Evolutionary conservation across 768 basidiomycete species (phyloP), one percentile per base, ranked within the genome.

Genomic region (Gloeophyllum trabeum): DNA sequence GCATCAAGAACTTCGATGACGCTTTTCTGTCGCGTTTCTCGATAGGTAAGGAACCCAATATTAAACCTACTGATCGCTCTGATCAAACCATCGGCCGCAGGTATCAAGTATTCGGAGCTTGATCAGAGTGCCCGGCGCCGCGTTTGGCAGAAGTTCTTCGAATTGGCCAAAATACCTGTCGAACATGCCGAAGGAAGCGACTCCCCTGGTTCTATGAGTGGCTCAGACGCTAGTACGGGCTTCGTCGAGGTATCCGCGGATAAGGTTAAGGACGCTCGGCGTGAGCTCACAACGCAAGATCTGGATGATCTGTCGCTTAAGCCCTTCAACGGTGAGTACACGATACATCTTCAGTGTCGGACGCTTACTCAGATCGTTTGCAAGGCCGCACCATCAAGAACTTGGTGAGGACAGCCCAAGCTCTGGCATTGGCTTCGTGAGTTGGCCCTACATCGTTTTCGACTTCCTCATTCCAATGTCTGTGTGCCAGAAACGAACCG

Each of bases 1-100:
- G 58, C 25, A 47, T 62, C 40, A 70, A 73, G 45, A 64, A 73
- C 1, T 78, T 80, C 57, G 79, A 81, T 52, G 75, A 76, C 46
- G 79, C 79, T 5, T 81, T 79, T 69, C 67, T 79, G 40, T 77
- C 75, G n/a, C 10, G 36, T 10, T 37, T 37, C 36, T 37, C 36
- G 10, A 37, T 37, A 10, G 36, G 51, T 53, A 14, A 12, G 47
- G 7, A 10, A n/a, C n/a, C n/a, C n/a, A n/a, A n/a, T n/a, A n/a
- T n/a, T n/a, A n/a, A n/a, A n/a, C n/a, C n/a, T n/a, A n/a, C n/a
- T n/a, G n/a, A n/a, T n/a, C n/a, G n/a, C n/a, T n/a, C n/a, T n/a
- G n/a, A n/a, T n/a, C n/a, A n/a, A n/a, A n/a, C n/a, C n/a, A n/a
- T n/a, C n/a, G n/a, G 10, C 16, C 28, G 3, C 35, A 54, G 55